Evolutionary conservation across 306 rosid genomes (phyloP).

Genomic region (Albizia julibrissin): DNA sequence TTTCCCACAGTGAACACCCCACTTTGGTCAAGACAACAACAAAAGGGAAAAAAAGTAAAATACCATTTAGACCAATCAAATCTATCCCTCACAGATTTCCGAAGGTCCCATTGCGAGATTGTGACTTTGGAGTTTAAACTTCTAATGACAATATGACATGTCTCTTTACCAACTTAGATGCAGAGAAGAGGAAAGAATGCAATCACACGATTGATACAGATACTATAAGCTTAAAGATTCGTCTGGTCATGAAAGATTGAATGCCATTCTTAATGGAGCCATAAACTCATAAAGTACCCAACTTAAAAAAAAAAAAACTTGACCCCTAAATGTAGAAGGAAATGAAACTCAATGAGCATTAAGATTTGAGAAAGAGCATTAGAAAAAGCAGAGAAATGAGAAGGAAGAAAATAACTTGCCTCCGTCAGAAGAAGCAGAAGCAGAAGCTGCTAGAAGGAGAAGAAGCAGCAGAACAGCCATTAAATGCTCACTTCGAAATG

Average conservation of each 20-base stretch:
- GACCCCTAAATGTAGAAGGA: background rate
- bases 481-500: slow-evolving; percentile 4
- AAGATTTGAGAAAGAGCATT: background rate
- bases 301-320: background rate
- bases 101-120: background rate
- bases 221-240: background rate
- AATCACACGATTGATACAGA: background rate
- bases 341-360: background rate
- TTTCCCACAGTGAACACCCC: slow-evolving; percentile 11
- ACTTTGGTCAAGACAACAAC: background rate
- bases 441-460: slow-evolving; percentile 47
- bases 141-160: background rate
- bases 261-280: background rate
- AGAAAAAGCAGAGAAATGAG: background rate
- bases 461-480: slow-evolving; percentile 56
- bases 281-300: slow-evolving; percentile 1
- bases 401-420: slow-evolving; percentile 42
- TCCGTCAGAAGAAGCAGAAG: slow-evolving; percentile 64
- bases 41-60: background rate
- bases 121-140: background rate
- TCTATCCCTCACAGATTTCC: background rate
- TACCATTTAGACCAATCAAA: slow-evolving; percentile 6
- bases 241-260: background rate
- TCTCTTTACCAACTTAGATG: background rate
- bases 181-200: background rate